Conservation (phyloP, 2,329 filamentous ascomycete species). For the Colletotrichum chrysophilum region DNA sequence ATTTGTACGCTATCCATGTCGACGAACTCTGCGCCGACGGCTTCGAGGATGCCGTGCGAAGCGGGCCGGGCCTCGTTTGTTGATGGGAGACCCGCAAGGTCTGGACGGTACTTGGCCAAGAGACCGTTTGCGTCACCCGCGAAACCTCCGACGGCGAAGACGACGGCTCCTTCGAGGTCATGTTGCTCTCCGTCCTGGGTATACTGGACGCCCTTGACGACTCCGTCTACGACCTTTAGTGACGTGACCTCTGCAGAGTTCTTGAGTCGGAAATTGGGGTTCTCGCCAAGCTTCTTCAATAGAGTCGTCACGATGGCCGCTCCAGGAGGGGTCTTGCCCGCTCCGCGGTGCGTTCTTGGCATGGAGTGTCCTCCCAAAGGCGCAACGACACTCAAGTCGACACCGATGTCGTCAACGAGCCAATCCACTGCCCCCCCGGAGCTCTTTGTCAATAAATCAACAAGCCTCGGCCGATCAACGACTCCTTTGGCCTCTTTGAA, state of each 20-base stretch:
- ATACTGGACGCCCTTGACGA: constrained; percentile 60
- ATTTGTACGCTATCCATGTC: constrained; percentile 66
- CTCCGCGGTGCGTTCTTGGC: constrained; percentile 62
- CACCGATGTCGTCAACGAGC: constrained; percentile 59
- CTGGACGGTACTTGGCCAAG: constrained; percentile 60
- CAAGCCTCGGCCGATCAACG: constrained; percentile 46
- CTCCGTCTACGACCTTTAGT: constrained; percentile 40
- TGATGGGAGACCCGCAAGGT: constrained; percentile 63
- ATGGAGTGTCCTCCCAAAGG: constrained; percentile 64
- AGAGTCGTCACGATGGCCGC: constrained; percentile 62
- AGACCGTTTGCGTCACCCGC: constrained; percentile 65
- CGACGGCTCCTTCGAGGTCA: constrained; percentile 55
- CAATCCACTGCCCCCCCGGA: constrained; percentile 59
- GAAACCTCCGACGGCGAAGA: constrained; percentile 68
- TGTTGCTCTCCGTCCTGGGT: constrained; percentile 36
- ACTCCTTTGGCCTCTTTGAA: constrained; percentile 32
- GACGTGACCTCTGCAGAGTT: constrained; percentile 59
- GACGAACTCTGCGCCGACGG: constrained; percentile 46
- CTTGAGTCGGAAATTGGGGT: constrained; percentile 54
- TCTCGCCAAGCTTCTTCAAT: constrained; percentile 53
- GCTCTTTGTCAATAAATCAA: constrained; percentile 50
- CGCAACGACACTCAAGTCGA: constrained; percentile 64
- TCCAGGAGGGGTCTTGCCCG: constrained; percentile 61
- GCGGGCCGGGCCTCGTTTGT: constrained; percentile 66
- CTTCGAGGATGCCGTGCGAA: constrained; percentile 49